Evolutionary conservation across 1,284 basidiomycete species (phyloP).

Genomic region (Trametes pubescens): DNA sequence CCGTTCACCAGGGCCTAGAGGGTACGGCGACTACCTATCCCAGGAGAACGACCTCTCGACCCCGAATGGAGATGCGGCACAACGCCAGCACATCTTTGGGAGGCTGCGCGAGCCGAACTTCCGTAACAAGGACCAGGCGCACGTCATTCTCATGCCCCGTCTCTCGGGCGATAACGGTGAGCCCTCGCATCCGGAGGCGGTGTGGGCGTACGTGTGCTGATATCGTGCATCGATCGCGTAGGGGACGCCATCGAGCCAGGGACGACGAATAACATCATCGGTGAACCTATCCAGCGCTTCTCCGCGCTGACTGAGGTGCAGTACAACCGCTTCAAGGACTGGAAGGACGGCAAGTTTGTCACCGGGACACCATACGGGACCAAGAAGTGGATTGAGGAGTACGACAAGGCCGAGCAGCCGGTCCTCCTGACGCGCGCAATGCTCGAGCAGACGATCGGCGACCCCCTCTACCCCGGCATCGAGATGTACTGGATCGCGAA

Average conservation of each 20-base stretch:
- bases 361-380: slow-evolving; percentile 11
- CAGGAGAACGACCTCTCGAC: slow-evolving; percentile 14
- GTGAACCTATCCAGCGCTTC: slow-evolving; percentile 29
- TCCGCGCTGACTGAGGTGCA: slow-evolving; percentile 43
- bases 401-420: slow-evolving; percentile 33
- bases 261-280: not conserved
- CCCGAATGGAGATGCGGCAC: not conserved
- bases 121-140: slow-evolving; percentile 27
- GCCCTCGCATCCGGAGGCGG: not conserved
- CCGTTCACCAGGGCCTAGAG: slow-evolving; percentile 21
- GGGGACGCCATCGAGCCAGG: slow-evolving; percentile 4
- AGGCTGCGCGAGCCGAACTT: slow-evolving; percentile 32
- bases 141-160: slow-evolving; percentile 41
- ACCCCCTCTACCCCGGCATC: slow-evolving; percentile 45
- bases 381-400: slow-evolving; percentile 29
- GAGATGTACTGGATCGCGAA: slow-evolving; percentile 29
- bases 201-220: not conserved
- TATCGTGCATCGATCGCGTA: not conserved
- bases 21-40: slow-evolving; percentile 29
- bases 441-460: slow-evolving; percentile 45
- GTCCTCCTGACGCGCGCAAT: slow-evolving; percentile 39
- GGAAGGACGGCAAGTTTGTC: slow-evolving; percentile 40
- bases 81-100: slow-evolving; percentile 32
- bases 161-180: slow-evolving; percentile 40
- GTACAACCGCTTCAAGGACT: slow-evolving; percentile 41